Evolutionary conservation across 768 basidiomycete species (phyloP).

Genomic region (Termitomyces sp.): DNA sequence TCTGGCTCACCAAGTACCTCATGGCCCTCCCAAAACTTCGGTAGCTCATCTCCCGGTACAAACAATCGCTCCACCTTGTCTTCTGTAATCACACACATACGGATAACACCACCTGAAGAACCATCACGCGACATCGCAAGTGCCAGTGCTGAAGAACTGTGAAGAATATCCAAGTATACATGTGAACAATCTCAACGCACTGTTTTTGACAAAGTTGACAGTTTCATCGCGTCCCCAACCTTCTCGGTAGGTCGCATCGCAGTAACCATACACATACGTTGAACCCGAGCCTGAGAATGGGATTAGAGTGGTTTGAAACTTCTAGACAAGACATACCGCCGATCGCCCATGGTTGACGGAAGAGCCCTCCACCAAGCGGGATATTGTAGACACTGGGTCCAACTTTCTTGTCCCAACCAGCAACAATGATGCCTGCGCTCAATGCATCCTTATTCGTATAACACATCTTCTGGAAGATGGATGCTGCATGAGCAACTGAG

Average conservation of each 20-base stretch:
- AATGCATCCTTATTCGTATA: slow-evolving; percentile 91
- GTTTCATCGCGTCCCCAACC: slow-evolving; percentile 90
- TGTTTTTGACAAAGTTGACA: slow-evolving; percentile 91
- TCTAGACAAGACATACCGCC: slow-evolving; percentile 55
- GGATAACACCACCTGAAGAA: slow-evolving; percentile 94
- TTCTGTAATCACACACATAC: slow-evolving; percentile 95
- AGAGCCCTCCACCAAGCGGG: slow-evolving; percentile 92
- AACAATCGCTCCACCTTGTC: slow-evolving; percentile 89
- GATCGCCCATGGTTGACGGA: slow-evolving; percentile 98
- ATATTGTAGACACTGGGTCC: slow-evolving; percentile 97
- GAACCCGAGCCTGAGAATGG: slow-evolving; percentile 74
- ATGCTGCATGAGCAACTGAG: slow-evolving; percentile 76
- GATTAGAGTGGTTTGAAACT: background rate
- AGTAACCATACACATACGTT: slow-evolving; percentile 98
- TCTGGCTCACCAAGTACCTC: slow-evolving; percentile 50
- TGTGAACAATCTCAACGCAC: slow-evolving; percentile 41
- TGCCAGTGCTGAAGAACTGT: slow-evolving; percentile 58
- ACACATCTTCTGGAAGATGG: slow-evolving; percentile 79
- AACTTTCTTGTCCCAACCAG: slow-evolving; percentile 89
- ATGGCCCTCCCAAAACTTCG: slow-evolving; percentile 84
- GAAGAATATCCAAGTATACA: background rate
- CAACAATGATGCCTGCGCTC: slow-evolving; percentile 94
- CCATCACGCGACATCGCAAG: slow-evolving; percentile 98
- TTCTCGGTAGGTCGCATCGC: slow-evolving; percentile 95
- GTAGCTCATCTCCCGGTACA: slow-evolving; percentile 85